Evolutionary conservation across 2,329 filamentous ascomycete species (phyloP).

Genomic region (Mycocentrospora acerina): DNA sequence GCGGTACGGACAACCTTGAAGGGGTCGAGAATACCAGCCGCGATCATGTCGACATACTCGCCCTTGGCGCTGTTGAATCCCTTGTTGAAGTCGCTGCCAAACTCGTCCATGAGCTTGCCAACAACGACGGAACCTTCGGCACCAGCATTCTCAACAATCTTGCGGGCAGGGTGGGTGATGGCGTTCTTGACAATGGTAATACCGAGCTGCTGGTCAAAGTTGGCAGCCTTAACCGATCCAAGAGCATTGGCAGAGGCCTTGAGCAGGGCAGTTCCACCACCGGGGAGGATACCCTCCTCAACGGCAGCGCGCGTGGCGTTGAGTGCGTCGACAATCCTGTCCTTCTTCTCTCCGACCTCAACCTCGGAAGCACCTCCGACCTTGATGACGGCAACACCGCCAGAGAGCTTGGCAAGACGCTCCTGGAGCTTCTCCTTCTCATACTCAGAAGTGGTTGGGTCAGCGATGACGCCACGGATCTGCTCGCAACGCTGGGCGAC

Average conservation of each 20-base stretch:
- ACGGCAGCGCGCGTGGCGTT: conserved; percentile 98
- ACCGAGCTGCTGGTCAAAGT: conserved; percentile 99
- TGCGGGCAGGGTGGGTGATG: conserved; percentile 91
- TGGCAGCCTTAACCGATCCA: conserved; percentile 76
- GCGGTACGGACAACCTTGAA: conserved; percentile 99
- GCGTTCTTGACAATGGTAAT: conserved; percentile 97
- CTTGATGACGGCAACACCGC: conserved; percentile 99
- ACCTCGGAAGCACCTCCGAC: conserved; percentile 97
- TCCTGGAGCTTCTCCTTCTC: conserved; percentile 99
- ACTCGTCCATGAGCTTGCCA: conserved; percentile 97
- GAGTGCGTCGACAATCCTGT: conserved; percentile 95
- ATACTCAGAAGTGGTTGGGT: conserved; percentile 94
- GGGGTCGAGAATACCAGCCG: conserved; percentile 93
- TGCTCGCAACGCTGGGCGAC: conserved; percentile 97
- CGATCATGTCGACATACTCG: conserved; percentile 99
- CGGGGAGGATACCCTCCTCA: conserved; percentile 97
- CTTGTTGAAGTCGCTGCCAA: conserved; percentile 90
- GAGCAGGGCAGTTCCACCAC: conserved; percentile 95
- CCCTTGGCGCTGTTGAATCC: conserved; percentile 96
- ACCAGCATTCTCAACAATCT: conserved; percentile 96
- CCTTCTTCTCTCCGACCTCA: conserved; percentile 99
- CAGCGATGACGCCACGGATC: conserved; percentile 94
- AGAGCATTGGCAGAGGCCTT: conserved; percentile 94
- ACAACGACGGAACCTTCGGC: conserved; percentile 94
- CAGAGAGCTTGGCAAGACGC: conserved; percentile 98